Conservation (phyloP, 2,329 filamentous ascomycete genomes). For the Fusarium proliferatum region DNA sequence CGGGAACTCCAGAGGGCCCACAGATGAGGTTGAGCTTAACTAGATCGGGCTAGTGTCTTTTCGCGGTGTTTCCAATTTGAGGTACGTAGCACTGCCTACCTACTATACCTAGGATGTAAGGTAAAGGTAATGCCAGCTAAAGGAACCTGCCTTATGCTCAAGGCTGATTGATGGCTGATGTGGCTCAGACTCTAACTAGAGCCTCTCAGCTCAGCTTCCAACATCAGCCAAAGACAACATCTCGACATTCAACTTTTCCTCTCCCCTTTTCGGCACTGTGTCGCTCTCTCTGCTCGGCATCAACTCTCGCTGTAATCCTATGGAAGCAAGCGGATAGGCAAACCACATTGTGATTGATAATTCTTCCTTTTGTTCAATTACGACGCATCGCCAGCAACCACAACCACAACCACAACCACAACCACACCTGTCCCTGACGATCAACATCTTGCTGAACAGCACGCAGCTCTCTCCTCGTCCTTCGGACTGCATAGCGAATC, state of each 20-base stretch:
- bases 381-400: slow-evolving; percentile 12
- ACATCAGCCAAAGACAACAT: slow-evolving; percentile 28
- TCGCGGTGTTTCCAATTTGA: slow-evolving; percentile 5
- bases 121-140: neutral
- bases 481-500: neutral
- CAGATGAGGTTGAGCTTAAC: neutral
- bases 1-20: neutral
- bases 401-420: neutral
- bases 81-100: neutral
- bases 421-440: slow-evolving; percentile 27
- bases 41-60: neutral
- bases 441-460: slow-evolving; percentile 13
- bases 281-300: neutral
- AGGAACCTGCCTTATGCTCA: neutral
- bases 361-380: slow-evolving; percentile 18
- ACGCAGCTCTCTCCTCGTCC: neutral
- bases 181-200: slow-evolving; percentile 39
- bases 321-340: neutral
- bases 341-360: neutral
- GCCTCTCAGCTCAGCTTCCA: slow-evolving; percentile 22
- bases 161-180: slow-evolving; percentile 25
- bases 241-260: slow-evolving; percentile 6
- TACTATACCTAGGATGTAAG: too few relatives aligned
- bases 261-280: neutral
- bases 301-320: neutral